A percentile compares a stretch with the other conserved stretches of the same genome.
These are phyloP conservation scores for Camptophora hylomeconis DNA, from an alignment of 2,329 filamentous ascomycete genomes.

Conservation along the genomic window DNA sequence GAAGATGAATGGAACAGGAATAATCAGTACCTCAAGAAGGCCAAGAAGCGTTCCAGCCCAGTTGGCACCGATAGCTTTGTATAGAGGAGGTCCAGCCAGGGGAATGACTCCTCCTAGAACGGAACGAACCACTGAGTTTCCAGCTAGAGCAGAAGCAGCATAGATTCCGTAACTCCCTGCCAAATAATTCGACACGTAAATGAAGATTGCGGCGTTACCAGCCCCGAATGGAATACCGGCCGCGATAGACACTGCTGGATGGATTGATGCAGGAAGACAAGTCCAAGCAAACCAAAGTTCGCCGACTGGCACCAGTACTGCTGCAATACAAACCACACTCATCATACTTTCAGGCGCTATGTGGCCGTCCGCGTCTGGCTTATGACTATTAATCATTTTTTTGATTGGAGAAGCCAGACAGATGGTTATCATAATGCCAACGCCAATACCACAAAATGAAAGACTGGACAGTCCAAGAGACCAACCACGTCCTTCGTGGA, in stretches of 20 bases:
- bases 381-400: constrained; percentile 63
- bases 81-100: constrained; percentile 62
- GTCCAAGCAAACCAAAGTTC: constrained; percentile 87
- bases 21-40: constrained; percentile 56
- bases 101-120: constrained; percentile 67
- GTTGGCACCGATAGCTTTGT: constrained; percentile 53
- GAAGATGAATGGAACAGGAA: constrained; percentile 71
- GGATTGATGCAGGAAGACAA: constrained; percentile 60
- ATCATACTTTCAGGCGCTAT: constrained; percentile 71
- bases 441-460: constrained; percentile 59
- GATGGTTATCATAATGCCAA: constrained; percentile 42
- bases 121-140: constrained; percentile 62
- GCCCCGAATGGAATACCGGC: constrained; percentile 69
- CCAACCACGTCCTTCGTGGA: constrained; percentile 65
- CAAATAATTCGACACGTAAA: constrained; percentile 70
- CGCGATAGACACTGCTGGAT: constrained; percentile 68
- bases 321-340: constrained; percentile 63
- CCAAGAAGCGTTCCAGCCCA: constrained; percentile 71
- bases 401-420: constrained; percentile 55
- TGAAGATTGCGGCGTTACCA: constrained; percentile 67
- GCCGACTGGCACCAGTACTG: constrained; percentile 60
- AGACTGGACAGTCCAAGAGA: constrained; percentile 58
- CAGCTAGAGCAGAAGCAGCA: constrained; percentile 65
- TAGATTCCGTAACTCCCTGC: constrained; percentile 70
- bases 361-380: constrained; percentile 61